Percentiles rank a stretch among this genome's conserved stretches.
Conservation (phyloP, 2,329 filamentous ascomycete genomes). For the Periconia sp. region DNA sequence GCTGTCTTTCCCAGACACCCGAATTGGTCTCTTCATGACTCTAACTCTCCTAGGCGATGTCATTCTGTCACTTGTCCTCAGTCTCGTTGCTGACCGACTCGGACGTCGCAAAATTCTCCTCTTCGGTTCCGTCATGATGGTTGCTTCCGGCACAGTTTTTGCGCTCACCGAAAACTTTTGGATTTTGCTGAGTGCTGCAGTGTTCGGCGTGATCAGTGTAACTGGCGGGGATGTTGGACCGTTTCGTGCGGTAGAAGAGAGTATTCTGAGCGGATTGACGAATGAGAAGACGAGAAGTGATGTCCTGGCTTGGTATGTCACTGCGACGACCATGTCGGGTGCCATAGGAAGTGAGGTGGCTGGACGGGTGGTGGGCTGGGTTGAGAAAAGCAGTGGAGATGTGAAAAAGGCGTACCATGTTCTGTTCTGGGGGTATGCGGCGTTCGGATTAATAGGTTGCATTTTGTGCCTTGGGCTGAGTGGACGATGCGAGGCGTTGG, state of each 20-base stretch:
- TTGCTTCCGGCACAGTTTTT: constrained; percentile 37
- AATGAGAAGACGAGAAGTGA: constrained; percentile 38
- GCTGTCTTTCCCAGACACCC: constrained; percentile 36
- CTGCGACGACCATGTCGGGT: constrained; percentile 38
- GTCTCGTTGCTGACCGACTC: constrained; percentile 41
- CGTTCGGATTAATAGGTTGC: constrained; percentile 44
- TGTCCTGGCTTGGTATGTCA: constrained; percentile 45
- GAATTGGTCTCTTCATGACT: constrained; percentile 46
- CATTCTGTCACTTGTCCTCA: constrained; percentile 37
- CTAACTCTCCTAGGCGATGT: constrained; percentile 45
- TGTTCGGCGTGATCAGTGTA: constrained; percentile 43
- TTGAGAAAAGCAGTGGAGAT: constrained; percentile 41
- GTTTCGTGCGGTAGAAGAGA: constrained; percentile 40
- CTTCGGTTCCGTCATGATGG: constrained; percentile 41
- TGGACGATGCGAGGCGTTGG: constrained; percentile 43
- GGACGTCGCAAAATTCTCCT: constrained; percentile 40
- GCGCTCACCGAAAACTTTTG: constrained; percentile 41
- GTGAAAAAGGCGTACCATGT: constrained; percentile 42
- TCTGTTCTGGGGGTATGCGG: constrained; percentile 48
- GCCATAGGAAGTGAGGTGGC: constrained; percentile 38
- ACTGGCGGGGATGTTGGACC: constrained; percentile 39
- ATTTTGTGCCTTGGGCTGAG: constrained; percentile 44
- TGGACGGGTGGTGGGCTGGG: constrained; percentile 45
- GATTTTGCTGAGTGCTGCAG: constrained; percentile 39
- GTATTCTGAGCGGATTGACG: constrained; percentile 40